Evolutionary conservation across 2,329 filamentous ascomycete genomes (phyloP).

Genomic region (Phialophora expanda): DNA sequence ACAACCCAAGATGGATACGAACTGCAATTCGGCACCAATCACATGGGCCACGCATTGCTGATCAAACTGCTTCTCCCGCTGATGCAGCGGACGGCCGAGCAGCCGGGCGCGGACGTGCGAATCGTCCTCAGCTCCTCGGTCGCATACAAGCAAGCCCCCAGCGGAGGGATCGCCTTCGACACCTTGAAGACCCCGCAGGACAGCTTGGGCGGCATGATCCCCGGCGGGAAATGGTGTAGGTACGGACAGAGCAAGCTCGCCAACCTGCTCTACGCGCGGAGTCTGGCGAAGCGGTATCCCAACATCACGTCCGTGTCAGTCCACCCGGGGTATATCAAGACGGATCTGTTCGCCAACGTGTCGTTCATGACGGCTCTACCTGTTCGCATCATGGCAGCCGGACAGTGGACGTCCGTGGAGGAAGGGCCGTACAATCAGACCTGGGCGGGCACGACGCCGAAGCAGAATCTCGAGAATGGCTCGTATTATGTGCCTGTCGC

Average conservation of each 20-base stretch:
- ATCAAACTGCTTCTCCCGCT: constrained; percentile 52
- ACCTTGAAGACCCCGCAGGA: constrained; percentile 29
- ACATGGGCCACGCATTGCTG: constrained; percentile 54
- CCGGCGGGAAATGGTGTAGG: constrained; percentile 38
- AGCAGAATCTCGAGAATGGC: constrained; percentile 44
- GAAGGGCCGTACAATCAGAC: constrained; percentile 51
- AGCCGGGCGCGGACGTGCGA: constrained; percentile 43
- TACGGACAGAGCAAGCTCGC: constrained; percentile 60
- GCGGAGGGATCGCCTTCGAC: constrained; percentile 35
- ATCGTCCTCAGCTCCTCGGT: constrained; percentile 49
- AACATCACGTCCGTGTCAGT: constrained; percentile 51
- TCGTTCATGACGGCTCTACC: constrained; percentile 38
- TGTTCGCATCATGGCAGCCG: constrained; percentile 14
- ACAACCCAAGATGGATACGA: constrained; percentile 52
- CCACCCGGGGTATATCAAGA: constrained; percentile 58
- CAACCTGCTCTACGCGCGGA: constrained; percentile 54
- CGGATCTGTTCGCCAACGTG: constrained; percentile 58
- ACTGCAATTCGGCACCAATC: constrained; percentile 54
- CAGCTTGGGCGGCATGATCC: constrained; percentile 11
- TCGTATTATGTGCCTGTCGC: constrained; percentile 52
- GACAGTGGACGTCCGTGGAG: constrained; percentile 40
- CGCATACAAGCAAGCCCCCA: constrained; percentile 45
- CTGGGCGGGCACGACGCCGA: constrained; percentile 48
- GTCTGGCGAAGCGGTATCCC: constrained; percentile 53
- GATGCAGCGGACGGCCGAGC: constrained; percentile 45